Evolutionary conservation across 768 basidiomycete species (phyloP).

Genomic region (Sporobolomyces phaffii): DNA sequence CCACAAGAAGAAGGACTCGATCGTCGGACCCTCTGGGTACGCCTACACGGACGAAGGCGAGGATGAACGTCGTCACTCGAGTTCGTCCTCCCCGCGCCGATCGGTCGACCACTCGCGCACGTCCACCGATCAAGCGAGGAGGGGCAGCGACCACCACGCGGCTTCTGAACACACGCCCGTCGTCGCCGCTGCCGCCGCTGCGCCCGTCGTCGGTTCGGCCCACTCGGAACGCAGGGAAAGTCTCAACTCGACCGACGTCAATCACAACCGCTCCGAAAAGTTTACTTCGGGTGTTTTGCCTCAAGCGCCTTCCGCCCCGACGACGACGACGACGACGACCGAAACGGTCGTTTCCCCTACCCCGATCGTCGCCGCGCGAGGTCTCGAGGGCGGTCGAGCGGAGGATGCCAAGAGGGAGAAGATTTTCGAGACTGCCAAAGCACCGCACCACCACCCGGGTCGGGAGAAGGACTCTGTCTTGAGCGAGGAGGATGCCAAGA

Average conservation of each 20-base stretch:
- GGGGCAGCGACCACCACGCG: neutral
- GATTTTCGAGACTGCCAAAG: neutral
- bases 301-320: neutral
- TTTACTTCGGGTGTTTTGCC: slow-evolving; percentile 1
- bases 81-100: neutral
- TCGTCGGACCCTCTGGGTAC: slow-evolving; percentile 27
- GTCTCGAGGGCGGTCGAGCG: no score
- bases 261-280: neutral
- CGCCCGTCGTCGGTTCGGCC: neutral
- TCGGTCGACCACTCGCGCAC: neutral
- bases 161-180: neutral
- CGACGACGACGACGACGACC: no score
- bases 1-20: slow-evolving; percentile 13
- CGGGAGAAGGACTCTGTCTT: slow-evolving; percentile 14
- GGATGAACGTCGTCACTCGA: neutral
- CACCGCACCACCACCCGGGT: slow-evolving; percentile 10
- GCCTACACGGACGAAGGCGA: neutral
- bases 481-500: slow-evolving; percentile 18
- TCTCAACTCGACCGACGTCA: neutral
- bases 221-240: neutral
- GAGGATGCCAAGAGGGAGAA: neutral
- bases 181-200: neutral
- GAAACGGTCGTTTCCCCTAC: no score
- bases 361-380: no score
- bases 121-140: neutral